Evolutionary conservation across 1,284 basidiomycete species (phyloP).

Genomic region (Heterobasidion irregulare): DNA sequence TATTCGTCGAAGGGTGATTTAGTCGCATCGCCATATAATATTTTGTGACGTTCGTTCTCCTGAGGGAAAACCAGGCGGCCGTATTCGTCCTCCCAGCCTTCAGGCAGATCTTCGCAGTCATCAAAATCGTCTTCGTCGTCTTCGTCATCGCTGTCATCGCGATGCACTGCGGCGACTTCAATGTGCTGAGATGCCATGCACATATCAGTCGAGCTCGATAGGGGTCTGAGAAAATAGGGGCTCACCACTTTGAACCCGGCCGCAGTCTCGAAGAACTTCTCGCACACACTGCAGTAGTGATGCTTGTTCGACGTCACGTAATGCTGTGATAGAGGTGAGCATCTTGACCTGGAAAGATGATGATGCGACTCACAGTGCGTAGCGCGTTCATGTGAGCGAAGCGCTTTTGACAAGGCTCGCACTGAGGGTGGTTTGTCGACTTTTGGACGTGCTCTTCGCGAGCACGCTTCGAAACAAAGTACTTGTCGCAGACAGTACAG

Average conservation of each 20-base stretch:
- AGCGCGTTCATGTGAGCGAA: too few species aligned
- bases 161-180: constrained; percentile 19
- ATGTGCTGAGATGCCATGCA: constrained; percentile 15
- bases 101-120: constrained; percentile 10
- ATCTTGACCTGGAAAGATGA: too few species aligned
- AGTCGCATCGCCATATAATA: constrained; percentile 8
- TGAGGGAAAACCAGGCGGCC: constrained; percentile 16
- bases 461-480: constrained; percentile 16
- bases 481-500: constrained; percentile 21
- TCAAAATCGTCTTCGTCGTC: constrained; percentile 11
- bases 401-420: too few species aligned
- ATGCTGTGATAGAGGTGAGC: too few species aligned
- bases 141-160: constrained; percentile 19
- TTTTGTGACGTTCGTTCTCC: constrained; percentile 10
- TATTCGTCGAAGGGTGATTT: constrained; percentile 11
- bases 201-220: background rate
- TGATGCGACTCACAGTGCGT: too few species aligned
- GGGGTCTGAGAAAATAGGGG: constrained; percentile 15
- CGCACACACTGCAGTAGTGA: too few species aligned
- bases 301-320: too few species aligned
- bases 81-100: constrained; percentile 21
- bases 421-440: too few species aligned
- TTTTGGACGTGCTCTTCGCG: constrained; percentile 16
- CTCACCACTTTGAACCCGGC: too few species aligned
- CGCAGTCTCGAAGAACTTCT: too few species aligned